Evolutionary conservation across 129 eudicot genomes (phyloP).

Genomic region (Solidago caesia): DNA sequence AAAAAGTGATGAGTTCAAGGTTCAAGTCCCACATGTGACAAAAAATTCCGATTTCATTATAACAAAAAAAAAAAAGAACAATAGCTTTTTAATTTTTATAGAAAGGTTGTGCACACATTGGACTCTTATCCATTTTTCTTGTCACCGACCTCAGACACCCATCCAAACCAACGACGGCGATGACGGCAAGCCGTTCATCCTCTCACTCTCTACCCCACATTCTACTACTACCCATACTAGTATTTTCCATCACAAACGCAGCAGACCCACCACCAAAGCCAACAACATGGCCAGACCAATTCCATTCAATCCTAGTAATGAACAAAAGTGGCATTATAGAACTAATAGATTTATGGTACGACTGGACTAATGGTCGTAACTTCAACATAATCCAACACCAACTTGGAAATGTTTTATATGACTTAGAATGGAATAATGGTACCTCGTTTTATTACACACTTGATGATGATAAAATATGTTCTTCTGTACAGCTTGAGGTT

Average conservation of each 20-base stretch:
- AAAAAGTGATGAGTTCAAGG: no score
- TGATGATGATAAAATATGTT: slow-evolving; percentile 21
- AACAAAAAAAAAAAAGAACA: no score
- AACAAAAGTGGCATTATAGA: slow-evolving; percentile 47
- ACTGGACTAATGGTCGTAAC: slow-evolving; percentile 88
- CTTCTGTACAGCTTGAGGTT: slow-evolving; percentile 39
- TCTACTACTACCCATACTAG: not conserved
- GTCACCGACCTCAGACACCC: not conserved
- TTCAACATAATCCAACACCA: slow-evolving; percentile 75
- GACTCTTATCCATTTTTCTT: not conserved
- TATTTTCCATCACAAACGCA: not conserved
- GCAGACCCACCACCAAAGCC: slow-evolving; percentile 42
- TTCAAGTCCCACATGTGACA: no score
- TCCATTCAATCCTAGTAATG: slow-evolving; percentile 62
- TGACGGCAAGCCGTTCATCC: not conserved
- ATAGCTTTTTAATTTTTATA: no score
- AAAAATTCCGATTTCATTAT: no score
- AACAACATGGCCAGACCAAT: slow-evolving; percentile 65
- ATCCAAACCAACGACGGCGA: not conserved
- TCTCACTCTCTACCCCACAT: not conserved
- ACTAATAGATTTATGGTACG: slow-evolving; percentile 80
- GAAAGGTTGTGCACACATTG: no score
- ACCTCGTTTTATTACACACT: slow-evolving; percentile 46
- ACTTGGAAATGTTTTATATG: slow-evolving; percentile 58
- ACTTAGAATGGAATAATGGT: slow-evolving; percentile 82